Base-by-base conservation (phyloP, 2,329 filamentous ascomycete species). In the Botrytis sinoallii region DNA sequence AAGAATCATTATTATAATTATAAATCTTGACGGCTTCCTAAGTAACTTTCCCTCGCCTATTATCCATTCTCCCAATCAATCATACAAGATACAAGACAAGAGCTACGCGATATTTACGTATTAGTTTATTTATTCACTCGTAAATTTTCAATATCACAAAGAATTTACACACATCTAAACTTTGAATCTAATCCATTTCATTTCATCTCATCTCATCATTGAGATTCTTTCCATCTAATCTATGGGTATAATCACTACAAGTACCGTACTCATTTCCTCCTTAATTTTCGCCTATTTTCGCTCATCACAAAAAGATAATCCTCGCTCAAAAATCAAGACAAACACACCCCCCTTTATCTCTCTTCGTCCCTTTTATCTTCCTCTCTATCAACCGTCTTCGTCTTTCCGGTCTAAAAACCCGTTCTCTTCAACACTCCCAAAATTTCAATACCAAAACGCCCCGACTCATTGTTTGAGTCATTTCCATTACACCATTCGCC, bases 401-500 rank as follows among this genome's bases (percentile, higher is more conserved):
- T n/a, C 35, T 61, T 38, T 40, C 22, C 6, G 35, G 35, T 61
- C 59, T 61, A 40, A 40, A 25, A 40, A 40, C 59, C 12, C 22
- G 1, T 40, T 46, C 18, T 46, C 12, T 22, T 38, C 20, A 8
- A 14, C 3, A 16, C n/a, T 38, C 14, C 32, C 35, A n/a, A 40
- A 61, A n/a, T 40, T 38, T n/a, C 12, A 18, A 61, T 25, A 9
- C 35, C 35, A 61, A 59, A 61, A 61, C 14, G 35, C 35, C 59
- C 59, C 59, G 35, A 18, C 65, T 18, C 48, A 29, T 35, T 67
- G 29, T 55, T 67, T 10, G 38, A 25, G 25, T 29, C 14, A 67
- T 67, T 44, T 20, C 65, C 25, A 18, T 67, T 67, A 29, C 65
- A 55, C 65, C 65, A 40, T 55, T 52, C 65, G 65, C 65, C 65